Conservation (phyloP, 768 basidiomycete species). For the Leccinum rimulosum region DNA sequence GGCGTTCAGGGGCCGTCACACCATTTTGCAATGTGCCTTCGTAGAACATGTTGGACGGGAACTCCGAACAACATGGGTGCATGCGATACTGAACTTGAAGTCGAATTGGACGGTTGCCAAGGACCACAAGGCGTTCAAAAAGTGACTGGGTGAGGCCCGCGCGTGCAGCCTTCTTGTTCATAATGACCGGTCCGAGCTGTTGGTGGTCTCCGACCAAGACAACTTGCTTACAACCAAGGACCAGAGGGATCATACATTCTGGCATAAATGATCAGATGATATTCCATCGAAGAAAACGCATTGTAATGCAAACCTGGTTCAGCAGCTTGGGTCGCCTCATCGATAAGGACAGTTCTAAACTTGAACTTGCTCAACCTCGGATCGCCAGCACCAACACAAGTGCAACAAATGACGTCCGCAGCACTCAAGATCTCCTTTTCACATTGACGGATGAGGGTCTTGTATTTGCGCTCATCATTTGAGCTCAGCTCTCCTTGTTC, state of each 20-base stretch:
- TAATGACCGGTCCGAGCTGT: conserved; percentile 98
- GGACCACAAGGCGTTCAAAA: conserved; percentile 94
- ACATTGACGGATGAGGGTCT: conserved; percentile 89
- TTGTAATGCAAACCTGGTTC: conserved; percentile 70
- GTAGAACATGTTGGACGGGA: conserved; percentile 99
- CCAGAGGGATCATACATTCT: conserved; percentile 99
- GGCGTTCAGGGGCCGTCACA: conserved; percentile 95
- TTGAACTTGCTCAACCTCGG: conserved; percentile 95
- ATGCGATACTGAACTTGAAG: conserved; percentile 99
- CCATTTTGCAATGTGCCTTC: conserved; percentile 99
- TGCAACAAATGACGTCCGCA: conserved; percentile 98
- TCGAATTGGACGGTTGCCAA: conserved; percentile 95
- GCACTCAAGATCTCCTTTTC: conserved; percentile 96
- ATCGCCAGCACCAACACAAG: conserved; percentile 97
- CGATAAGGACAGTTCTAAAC: conserved; percentile 97
- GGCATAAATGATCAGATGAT: conserved; percentile 14
- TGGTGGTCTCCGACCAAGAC: conserved; percentile 96
- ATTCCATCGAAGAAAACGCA: not conserved
- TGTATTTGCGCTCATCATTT: conserved; percentile 97
- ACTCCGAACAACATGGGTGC: conserved; percentile 99
- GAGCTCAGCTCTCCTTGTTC: conserved; percentile 97
- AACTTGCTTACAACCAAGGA: conserved; percentile 97
- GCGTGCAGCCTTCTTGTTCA: conserved; percentile 99
- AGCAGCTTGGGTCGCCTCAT: conserved; percentile 97
- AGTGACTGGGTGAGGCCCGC: conserved; percentile 97